Percentiles rank a stretch among this genome's conserved stretches.
These are phyloP conservation scores for Pseudogymnoascus sp. DNA, from an alignment of 2,329 filamentous ascomycete species.

Conservation along the genomic window DNA sequence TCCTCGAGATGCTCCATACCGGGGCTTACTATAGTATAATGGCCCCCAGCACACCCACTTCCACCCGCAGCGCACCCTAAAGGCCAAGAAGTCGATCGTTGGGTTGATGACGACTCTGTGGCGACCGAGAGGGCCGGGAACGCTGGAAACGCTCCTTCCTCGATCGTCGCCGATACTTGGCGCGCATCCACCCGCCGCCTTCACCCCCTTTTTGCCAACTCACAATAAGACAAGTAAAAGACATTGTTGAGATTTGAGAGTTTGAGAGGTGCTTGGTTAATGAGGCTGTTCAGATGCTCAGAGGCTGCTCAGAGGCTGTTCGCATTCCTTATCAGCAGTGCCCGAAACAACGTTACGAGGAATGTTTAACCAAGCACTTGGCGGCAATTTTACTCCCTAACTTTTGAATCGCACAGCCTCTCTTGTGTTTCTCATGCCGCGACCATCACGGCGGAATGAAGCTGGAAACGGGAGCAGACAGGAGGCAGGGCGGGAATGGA, in stretches of 20 bases:
- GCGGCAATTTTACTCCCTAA: background rate
- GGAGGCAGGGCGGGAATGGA: background rate
- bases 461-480: background rate
- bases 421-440: background rate
- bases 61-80: background rate
- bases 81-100: background rate
- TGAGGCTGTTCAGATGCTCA: background rate
- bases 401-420: background rate
- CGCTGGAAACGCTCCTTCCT: background rate
- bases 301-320: background rate
- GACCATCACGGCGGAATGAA: background rate
- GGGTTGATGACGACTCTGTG: background rate
- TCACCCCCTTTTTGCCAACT: background rate
- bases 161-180: background rate
- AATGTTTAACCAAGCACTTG: background rate
- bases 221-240: background rate
- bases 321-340: background rate
- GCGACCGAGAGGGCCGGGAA: background rate
- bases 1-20: background rate
- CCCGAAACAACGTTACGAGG: background rate
- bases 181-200: background rate
- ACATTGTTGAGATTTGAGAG: background rate
- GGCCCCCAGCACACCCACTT: background rate
- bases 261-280: background rate
- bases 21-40: background rate